phyloP scores from a whole-genome alignment of 2,329 filamentous ascomycete species.

The Lasiodiplodia theobromae region DNA sequence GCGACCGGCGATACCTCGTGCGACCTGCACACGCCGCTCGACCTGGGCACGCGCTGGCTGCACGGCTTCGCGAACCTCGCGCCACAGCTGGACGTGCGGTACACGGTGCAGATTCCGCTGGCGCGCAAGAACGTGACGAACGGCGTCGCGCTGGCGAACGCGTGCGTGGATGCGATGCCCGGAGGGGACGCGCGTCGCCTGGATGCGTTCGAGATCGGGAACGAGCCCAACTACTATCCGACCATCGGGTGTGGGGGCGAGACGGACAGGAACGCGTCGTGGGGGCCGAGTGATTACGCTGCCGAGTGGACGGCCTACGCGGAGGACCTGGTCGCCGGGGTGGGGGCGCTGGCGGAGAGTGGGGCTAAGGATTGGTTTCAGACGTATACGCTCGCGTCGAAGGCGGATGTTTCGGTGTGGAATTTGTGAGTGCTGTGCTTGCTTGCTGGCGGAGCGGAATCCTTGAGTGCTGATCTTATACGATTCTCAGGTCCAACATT shows the following conservation, averaged over 20 bases:
- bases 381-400: not conserved
- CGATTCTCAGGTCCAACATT: not conserved
- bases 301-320: not conserved
- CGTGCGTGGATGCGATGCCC: not conserved
- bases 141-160: not conserved
- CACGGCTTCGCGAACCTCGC: not conserved
- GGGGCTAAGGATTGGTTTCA: not conserved
- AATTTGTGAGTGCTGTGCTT: not conserved
- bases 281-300: not conserved
- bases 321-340: not conserved
- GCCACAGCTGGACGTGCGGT: not conserved
- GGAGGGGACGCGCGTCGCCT: not conserved
- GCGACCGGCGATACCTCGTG: not conserved
- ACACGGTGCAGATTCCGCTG: constrained; percentile 7
- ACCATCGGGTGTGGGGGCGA: no score
- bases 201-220: constrained; percentile 1
- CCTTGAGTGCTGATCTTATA: not conserved
- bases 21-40: not conserved
- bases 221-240: not conserved
- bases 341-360: not conserved
- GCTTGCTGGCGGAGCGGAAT: no score
- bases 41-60: not conserved
- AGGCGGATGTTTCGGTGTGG: not conserved
- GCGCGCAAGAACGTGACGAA: constrained; percentile 6
- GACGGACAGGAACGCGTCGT: not conserved